Evolutionary conservation across 2,329 filamentous ascomycete species (phyloP), one percentile per base, ranked within the genome.

Genomic region (Aspergillus clavatus): DNA sequence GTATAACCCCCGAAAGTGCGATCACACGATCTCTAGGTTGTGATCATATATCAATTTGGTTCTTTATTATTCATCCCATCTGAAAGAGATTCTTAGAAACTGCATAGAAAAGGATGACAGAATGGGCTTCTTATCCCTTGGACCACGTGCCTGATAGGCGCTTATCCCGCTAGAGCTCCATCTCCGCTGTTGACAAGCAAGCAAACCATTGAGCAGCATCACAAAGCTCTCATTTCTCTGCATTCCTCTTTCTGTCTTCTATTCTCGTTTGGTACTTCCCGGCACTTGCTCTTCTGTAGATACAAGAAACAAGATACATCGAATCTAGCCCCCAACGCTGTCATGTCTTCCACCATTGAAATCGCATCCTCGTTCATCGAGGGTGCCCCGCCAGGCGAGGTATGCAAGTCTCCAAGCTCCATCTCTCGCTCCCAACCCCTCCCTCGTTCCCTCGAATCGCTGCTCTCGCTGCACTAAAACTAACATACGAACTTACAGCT

Each of bases 331-430:
- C n/a, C 6, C 1, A 22, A 14, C 24, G 12, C 35, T 29, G 45
- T 38, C 33, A 75, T 75, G 72, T 51, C 69, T 26, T 71, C 72
- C n/a, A 69, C 67, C 16, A 56, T 81, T 52, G 76, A 80, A 50
- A 82, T 83, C 45, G 76, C 88, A 54, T 86, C 89, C 56, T 84
- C 89, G 41, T 98, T 97, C 69, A 84, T 98, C 55, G 84, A 95
- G 74, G 88, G 89, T 63, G 89, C 93, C 60, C 93, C 93, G 38
- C 93, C 93, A 18, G 93, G 93, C 76, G 93, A 98, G 86, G 91
- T 95, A 81, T 37, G 36, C 47, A 33, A 23, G 29, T 46, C 19
- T 38, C 47, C 40, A 23, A 44, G 26, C 40, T 49, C 37, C 33
- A n/a, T n/a, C n/a, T n/a, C n/a, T n/a, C n/a, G n/a, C n/a, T n/a